Base-by-base conservation (phyloP, 108 stramenopile species). In the Cyclotella choctawhatcheeana region DNA sequence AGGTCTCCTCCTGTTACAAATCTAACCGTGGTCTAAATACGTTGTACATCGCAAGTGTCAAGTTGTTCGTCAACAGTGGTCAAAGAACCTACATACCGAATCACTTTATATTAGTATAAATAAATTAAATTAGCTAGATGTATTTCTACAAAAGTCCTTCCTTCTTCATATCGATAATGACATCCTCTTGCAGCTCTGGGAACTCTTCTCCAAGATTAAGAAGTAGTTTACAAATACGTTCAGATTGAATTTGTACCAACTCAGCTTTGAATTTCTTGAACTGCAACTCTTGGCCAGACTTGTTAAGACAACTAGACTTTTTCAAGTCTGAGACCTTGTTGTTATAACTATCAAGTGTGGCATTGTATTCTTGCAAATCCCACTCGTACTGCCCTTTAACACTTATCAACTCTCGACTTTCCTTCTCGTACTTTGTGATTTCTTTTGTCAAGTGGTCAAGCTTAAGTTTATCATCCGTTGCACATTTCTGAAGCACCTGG, bases 201-300 rank as follows among this genome's bases (percentile, higher is more conserved):
- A 89, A 92, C 83, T 92, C 88, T 27, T 81, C 61, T 29, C 81
- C 74, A 35, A 92, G 85, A 71, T 92, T 87, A 0, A 85, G 73
- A 5, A 92, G 75, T 20, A 88, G 76, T 77, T 84, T 75, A 43
- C 84, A 71, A 37, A 92, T 85, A 37, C 62, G 73, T 40, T 82
- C 82, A 5, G 82, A 58, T 18, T 74, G 84, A 56, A 84, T 80
- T 14, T 79, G 44, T 10, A 86, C 53, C 5, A 84, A 51, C 69
- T 88, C 88, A 22, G 74, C 73, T 51, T 79, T 56, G 40, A 88
- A 82, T 30, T 82, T 64, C 53, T 79, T 92, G 69, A 88, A 82
- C 67, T 84, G 81, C 18, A 85, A 45, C 60, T 72, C 71, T 12
- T 37, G 5, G 12, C 59, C 32, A 37, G n/a, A 37, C 22, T 35